A percentile compares a stretch with the other conserved stretches of the same genome.
Conservation (phyloP, 75 land plant genomes). For the Pinus albicaulis region DNA sequence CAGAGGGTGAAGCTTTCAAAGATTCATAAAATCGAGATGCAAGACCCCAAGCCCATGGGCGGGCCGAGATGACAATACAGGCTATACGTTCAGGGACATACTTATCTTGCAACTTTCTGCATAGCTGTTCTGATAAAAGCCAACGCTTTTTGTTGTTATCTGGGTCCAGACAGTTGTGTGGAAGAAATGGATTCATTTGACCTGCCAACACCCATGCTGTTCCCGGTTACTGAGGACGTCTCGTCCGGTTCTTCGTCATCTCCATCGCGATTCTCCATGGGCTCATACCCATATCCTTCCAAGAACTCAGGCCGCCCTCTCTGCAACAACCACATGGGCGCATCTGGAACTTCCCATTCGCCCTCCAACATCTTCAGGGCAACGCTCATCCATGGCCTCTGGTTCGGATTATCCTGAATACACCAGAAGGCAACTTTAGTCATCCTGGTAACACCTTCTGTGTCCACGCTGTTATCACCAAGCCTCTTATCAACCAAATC, state of each 20-base stretch:
- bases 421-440: constrained; percentile 31
- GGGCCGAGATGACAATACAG: too few species aligned
- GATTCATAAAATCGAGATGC: too few species aligned
- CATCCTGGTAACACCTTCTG: constrained; percentile 14
- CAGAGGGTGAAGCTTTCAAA: too few species aligned
- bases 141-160: not conserved
- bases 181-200: not conserved
- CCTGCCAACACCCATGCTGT: not conserved
- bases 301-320: constrained; percentile 8
- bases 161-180: not conserved
- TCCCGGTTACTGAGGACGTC: too few species aligned
- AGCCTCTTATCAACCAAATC: constrained; percentile 8
- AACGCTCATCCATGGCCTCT: constrained; percentile 33
- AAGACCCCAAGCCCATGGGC: too few species aligned
- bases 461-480: not conserved
- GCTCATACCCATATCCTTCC: constrained; percentile 5
- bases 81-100: too few species aligned
- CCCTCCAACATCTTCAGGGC: constrained; percentile 40
- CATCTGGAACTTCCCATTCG: constrained; percentile 11
- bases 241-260: not conserved
- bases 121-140: too few species aligned
- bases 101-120: too few species aligned
- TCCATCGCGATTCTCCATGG: not conserved
- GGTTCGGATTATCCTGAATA: constrained; percentile 21
- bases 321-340: constrained; percentile 6